phyloP scores from a whole-genome alignment of 2,329 filamentous ascomycete species.

The Aspergillus sclerotialis region DNA sequence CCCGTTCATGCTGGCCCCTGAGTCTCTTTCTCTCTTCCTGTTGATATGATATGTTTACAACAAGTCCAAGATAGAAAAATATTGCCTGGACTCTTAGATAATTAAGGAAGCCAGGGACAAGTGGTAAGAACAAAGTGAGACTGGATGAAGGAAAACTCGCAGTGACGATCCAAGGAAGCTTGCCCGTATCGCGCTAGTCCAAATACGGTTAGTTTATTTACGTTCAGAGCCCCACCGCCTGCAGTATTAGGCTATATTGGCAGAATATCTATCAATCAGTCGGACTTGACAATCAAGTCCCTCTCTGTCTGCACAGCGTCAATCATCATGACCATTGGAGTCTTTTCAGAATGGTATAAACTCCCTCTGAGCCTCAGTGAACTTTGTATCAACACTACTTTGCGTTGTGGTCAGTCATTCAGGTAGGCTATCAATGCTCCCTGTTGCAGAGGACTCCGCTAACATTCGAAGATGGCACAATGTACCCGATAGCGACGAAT shows the following conservation, averaged over 20 bases:
- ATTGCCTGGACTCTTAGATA: too few relatives aligned
- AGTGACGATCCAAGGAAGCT: conserved; percentile 16
- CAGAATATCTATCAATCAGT: conserved; percentile 15
- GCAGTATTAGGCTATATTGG: conserved; percentile 5
- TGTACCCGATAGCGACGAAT: conserved; percentile 64
- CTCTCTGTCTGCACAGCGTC: neutral
- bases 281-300: neutral
- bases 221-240: conserved; percentile 20
- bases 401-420: conserved; percentile 94
- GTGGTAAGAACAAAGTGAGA: conserved; percentile 3
- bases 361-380: conserved; percentile 76
- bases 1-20: conserved; percentile 64
- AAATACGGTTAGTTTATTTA: conserved; percentile 13
- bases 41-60: too few relatives aligned
- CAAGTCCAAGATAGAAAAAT: too few relatives aligned
- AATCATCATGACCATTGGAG: conserved; percentile 32
- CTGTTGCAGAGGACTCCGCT: too few relatives aligned
- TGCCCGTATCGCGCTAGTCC: conserved; percentile 9
- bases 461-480: conserved; percentile 66
- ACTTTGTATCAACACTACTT: conserved; percentile 86
- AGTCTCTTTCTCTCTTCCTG: conserved; percentile 10
- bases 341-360: conserved; percentile 75
- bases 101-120: too few relatives aligned
- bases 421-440: too few relatives aligned
- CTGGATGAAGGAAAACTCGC: conserved; percentile 25